Base-by-base conservation (phyloP, 2,329 filamentous ascomycete genomes). In the Calonectria montana region DNA sequence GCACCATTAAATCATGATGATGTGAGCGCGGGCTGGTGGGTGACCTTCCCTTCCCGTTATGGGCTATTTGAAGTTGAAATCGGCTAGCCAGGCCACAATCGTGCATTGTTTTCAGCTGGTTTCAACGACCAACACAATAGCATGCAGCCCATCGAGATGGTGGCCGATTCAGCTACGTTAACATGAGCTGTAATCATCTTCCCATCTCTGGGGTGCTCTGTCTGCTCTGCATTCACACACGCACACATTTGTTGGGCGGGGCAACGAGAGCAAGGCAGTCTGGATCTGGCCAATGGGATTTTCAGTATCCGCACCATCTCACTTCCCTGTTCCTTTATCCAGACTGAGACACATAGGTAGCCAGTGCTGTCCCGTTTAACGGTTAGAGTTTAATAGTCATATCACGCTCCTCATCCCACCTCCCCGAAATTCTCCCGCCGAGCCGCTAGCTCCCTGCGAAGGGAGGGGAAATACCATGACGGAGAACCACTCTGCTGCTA, bases 341-440 rank as follows among this genome's bases (percentile, higher is more conserved):
- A 25, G 29, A n/a, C n/a, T 25, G 53, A 37, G 53, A 13, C 13
- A 31, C 21, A 21, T 37, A 8, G 53, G 10, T 12, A 35, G 21
- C 31, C 6, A 39, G 21, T 39, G 37, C 25, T 59, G 37, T 7
- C 53, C 29, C 31, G n/a, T 59, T 59, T 35, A 21, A 59, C 25
- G 31, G 53, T 59, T 59, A 59, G 53, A 59, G 53, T 59, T 59
- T 59, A 59, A 39, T 59, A 59, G 53, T 59, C 53, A 59, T 39
- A 39, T 59, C 31, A 59, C 53, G 12, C 53, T 39, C 21, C 29
- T 23, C 53, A n/a, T 21, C 35, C 53, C 31, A 57, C 53, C 31
- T 59, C 53, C 12, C 53, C 53, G 53, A 59, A 59, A 18, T 25
- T 25, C 31, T 35, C 53, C 53, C 53, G 31, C 53, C 35, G 53